These are phyloP conservation scores for Penicillium sp. DNA, from an alignment of 2,329 filamentous ascomycete species.

Conservation along the genomic window DNA sequence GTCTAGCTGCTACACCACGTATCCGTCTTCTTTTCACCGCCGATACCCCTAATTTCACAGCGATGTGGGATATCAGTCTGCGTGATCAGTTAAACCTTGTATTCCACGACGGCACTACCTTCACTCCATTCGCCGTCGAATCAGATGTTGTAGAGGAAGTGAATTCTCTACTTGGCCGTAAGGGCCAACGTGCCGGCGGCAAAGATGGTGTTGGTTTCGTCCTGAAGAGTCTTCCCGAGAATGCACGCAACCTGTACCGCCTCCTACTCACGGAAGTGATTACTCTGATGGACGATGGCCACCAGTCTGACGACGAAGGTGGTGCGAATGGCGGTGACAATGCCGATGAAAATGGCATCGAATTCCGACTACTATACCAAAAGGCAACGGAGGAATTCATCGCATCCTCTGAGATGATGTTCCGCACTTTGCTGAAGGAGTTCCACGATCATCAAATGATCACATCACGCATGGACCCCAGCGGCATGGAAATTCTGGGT, in stretches of 20 bases:
- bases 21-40: conserved; percentile 77
- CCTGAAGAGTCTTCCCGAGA: conserved; percentile 84
- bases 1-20: conserved; percentile 71
- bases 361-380: conserved; percentile 89
- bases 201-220: conserved; percentile 92
- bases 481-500: conserved; percentile 82
- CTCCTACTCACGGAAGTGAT: conserved; percentile 84
- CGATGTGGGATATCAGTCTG: conserved; percentile 88
- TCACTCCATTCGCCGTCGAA: conserved; percentile 71
- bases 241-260: conserved; percentile 83
- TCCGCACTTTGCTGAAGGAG: conserved; percentile 91
- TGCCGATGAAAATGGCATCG: conserved; percentile 63
- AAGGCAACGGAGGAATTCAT: conserved; percentile 97
- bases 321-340: conserved; percentile 33
- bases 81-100: conserved; percentile 80
- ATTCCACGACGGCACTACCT: conserved; percentile 94
- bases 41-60: conserved; percentile 82
- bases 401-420: conserved; percentile 93
- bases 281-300: conserved; percentile 60
- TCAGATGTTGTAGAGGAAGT: conserved; percentile 87
- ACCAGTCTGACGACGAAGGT: conserved; percentile 52
- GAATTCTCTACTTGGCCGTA: conserved; percentile 80
- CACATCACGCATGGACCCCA: conserved; percentile 78
- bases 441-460: conserved; percentile 99
- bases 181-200: conserved; percentile 76